Base-by-base conservation (phyloP, 257 asterid genomes). In the Gardenia jasminoides region DNA sequence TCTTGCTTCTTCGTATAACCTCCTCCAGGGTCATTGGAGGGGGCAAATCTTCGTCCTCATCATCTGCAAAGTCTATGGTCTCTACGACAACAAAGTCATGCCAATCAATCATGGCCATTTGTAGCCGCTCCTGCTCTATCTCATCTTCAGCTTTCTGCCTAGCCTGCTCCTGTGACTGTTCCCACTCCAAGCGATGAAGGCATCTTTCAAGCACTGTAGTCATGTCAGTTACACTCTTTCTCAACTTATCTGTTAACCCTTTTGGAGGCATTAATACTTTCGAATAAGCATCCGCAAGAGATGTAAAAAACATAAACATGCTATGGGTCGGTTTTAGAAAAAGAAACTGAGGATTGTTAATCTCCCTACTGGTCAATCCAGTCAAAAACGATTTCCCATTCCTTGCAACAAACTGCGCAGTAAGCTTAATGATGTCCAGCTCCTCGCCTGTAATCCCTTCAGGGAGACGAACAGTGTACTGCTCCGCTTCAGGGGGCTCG, bases 31-130 rank as follows among this genome's bases (percentile, higher is more conserved):
- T 94, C 99, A 94, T 91, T 31, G 99, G 98, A 85, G 96, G 91
- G 24, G 98, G 98, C 74, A 94, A 89, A 85, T 91, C 96, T 59
- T 90, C 97, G 84, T 93, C 99, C 91, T 94, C 99, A 36, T 91
- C 99, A 77, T 94, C 99, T 69, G 89, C 97, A 88, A 94, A 94
- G 79, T 94, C 99, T 74, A 94, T 94, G 1, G 96, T 80, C 89
- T 93, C 97, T 54, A 93, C 99, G 67, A 93, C 98, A 78, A 93
- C 98, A 85, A 93, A 93, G 84, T 93, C 99, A 83, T 94, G 99
- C 99, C 99, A 94, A 79, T 94, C 99, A 80, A 94, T 93, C 98
- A 88, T 89, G 33, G 98, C 93, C 98, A 94, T 94, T 87, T 90
- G 97, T 52, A 85, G 3, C 39, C 99, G 80, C 86, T 93, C 99